Evolutionary conservation across 768 basidiomycete species (phyloP).

Genomic region (Amanita fuliginea): DNA sequence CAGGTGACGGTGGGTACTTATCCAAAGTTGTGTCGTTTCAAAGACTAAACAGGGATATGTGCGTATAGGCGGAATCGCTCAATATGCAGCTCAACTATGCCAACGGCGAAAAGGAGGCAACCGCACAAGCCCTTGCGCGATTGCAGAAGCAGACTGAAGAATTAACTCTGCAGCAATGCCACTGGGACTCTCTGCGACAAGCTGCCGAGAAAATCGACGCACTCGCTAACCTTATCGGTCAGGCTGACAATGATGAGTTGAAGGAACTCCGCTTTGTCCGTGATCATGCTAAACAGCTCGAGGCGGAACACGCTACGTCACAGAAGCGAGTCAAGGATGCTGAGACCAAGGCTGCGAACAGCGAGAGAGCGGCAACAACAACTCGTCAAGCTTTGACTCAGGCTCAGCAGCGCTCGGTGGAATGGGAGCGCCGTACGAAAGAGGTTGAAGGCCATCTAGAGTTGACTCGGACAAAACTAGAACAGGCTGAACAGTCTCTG

Average conservation of each 20-base stretch:
- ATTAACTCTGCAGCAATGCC: slow-evolving; percentile 49
- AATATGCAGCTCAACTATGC: slow-evolving; percentile 47
- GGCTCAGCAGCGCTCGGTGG: slow-evolving; percentile 66
- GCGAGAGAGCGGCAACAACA: slow-evolving; percentile 45
- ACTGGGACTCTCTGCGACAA: slow-evolving; percentile 69
- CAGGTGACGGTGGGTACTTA: slow-evolving; percentile 43
- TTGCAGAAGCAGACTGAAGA: slow-evolving; percentile 55
- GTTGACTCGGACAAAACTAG: slow-evolving; percentile 44
- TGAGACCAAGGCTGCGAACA: slow-evolving; percentile 48
- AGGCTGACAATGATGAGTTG: slow-evolving; percentile 61
- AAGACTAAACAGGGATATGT: slow-evolving; percentile 6
- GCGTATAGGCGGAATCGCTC: slow-evolving; percentile 43
- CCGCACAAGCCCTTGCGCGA: slow-evolving; percentile 33
- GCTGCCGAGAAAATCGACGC: slow-evolving; percentile 64
- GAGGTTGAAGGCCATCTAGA: slow-evolving; percentile 60
- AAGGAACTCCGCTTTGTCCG: slow-evolving; percentile 58
- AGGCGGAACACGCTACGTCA: slow-evolving; percentile 53
- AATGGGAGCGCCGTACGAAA: slow-evolving; percentile 74
- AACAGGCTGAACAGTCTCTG: slow-evolving; percentile 55
- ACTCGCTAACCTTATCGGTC: slow-evolving; percentile 48
- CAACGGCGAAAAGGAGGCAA: slow-evolving; percentile 52
- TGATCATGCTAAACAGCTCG: slow-evolving; percentile 50
- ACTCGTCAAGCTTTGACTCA: slow-evolving; percentile 56
- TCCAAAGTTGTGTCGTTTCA: slow-evolving; percentile 4
- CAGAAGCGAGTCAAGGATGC: slow-evolving; percentile 69